phyloP scores from a whole-genome alignment of 306 rosid genomes.

The Ormosia semicastrata region DNA sequence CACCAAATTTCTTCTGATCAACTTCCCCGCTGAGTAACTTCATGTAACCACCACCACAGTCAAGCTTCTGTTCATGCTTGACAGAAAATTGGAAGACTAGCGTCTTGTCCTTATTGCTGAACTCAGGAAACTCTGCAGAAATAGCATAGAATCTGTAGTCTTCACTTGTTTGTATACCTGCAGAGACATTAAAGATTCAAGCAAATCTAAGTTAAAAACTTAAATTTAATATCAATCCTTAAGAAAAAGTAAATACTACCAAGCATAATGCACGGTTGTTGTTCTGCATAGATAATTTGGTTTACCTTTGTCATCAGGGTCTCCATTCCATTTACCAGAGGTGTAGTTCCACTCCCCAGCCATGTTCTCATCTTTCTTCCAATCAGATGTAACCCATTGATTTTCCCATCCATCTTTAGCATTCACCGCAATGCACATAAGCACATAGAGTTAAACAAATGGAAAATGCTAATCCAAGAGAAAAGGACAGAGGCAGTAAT shows the following conservation, averaged over 20 bases:
- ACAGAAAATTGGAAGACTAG: constrained; percentile 93
- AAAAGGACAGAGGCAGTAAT: neutral
- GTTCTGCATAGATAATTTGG: neutral
- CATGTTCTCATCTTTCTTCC: constrained; percentile 83
- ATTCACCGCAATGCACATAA: constrained; percentile 20
- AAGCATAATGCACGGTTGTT: neutral
- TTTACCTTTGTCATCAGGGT: constrained; percentile 79
- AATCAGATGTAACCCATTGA: constrained; percentile 90
- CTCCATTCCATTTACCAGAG: constrained; percentile 93
- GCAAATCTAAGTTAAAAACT: neutral
- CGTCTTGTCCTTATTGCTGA: constrained; percentile 86
- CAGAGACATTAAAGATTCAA: constrained; percentile 26
- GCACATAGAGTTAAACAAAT: constrained; percentile 4
- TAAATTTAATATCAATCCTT: neutral
- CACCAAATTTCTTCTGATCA: constrained; percentile 98
- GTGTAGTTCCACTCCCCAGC: constrained; percentile 99
- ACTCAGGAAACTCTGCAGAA: constrained; percentile 95
- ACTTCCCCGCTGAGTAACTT: constrained; percentile 84
- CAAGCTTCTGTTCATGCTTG: constrained; percentile 98
- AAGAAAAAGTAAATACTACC: neutral
- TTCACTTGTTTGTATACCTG: constrained; percentile 98
- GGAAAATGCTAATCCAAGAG: neutral
- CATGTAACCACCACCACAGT: constrained; percentile 99
- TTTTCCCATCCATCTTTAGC: constrained; percentile 86
- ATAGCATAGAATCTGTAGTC: constrained; percentile 93